Base-by-base conservation (phyloP, 768 basidiomycete species). In the Russula vinacea region DNA sequence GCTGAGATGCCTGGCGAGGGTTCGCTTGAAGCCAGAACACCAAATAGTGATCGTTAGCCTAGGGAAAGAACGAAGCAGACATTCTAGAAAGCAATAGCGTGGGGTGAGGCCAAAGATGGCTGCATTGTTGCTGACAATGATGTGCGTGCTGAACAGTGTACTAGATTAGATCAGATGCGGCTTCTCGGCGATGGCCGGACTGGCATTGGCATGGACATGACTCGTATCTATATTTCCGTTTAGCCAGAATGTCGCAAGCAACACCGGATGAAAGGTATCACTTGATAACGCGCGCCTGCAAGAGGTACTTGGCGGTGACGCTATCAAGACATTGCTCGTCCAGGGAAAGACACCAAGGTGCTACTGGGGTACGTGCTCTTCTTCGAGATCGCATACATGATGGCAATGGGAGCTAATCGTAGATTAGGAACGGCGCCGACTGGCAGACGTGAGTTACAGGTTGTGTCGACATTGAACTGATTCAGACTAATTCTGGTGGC, bases 271-370 rank as follows among this genome's bases (percentile, higher is more conserved):
- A 82, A 65, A 87, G 82, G 72, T 95, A 83, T 78, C 82, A 90
- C 29, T 77, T 97, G 51, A 95, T 99, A 62, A 95, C 92, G 1
- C 78, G 95, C 78, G 89, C 68, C 75, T 98, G 35, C 85, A 91
- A 68, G 97, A 99, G 74, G 87, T 91, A 5, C 85, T 98, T 4
- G 91, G 94, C 26, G 92, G 81, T 2, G 94, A 96, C 49, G 76
- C 79, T 42, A 88, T 99, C 75, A 90, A 92, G 74, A 78, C 83
- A 39, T 87, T 94, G 62, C 78, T 98, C 26, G 79, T 81, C 8
- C 88, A 95, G 72, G 92, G 88, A 19, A 80, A 86, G 71, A 74
- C 86, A 16, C 86, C 88, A 16, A 93, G 88, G 74, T 86, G 86
- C 71, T 98, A 98, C 84, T 98, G 92, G 92, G 95, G 94, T 88